Evolutionary conservation across 441 rosid species (phyloP), one percentile per base, ranked within the genome.

Genomic region (Brassica balearica): DNA sequence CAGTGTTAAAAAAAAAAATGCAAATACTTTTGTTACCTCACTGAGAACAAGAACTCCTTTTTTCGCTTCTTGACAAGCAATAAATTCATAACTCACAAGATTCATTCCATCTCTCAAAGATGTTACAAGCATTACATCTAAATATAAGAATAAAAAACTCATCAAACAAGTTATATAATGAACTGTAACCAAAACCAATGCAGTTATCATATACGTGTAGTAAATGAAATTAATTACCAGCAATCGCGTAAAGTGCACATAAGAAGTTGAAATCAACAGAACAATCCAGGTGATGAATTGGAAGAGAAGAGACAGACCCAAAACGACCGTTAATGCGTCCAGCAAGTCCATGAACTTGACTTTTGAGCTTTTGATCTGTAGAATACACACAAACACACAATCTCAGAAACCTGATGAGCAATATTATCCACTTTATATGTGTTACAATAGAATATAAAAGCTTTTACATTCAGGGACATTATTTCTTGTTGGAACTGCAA

Each of bases 31-130:
- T 41, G 62, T 68, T 69, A 95, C 98, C 87, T 95, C 98, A 75
- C 99, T 95, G 68, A 95, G 97, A 85, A 95, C 87, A 74, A 95
- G 98, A 84, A 93, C 99, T 67, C 98, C 99, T 78, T 88, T 95
- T 86, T 93, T 91, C 8, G 80, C 83, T 62, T 85, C 94, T 86
- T 95, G 99, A 84, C 98, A 92, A 58, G 97, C 98, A 71, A 93
- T 90, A 83, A 93, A 95, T 83, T 95, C 99, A 73, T 88, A 91
- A 85, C 97, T 94, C 73, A 94, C 97, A 75, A 94, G 97, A 86
- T 94, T 92, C 97, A 94, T 90, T 82, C 97, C 97, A 81, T 94
- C 98, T 84, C 98, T 89, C 85, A 92, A 81, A 73, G 98, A 94
- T 60, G 98, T 92, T 65, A 94, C 98, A 43, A 94, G 94, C 64